Base-by-base conservation (phyloP, 2,329 filamentous ascomycete genomes). In the Apiospora aurea region DNA sequence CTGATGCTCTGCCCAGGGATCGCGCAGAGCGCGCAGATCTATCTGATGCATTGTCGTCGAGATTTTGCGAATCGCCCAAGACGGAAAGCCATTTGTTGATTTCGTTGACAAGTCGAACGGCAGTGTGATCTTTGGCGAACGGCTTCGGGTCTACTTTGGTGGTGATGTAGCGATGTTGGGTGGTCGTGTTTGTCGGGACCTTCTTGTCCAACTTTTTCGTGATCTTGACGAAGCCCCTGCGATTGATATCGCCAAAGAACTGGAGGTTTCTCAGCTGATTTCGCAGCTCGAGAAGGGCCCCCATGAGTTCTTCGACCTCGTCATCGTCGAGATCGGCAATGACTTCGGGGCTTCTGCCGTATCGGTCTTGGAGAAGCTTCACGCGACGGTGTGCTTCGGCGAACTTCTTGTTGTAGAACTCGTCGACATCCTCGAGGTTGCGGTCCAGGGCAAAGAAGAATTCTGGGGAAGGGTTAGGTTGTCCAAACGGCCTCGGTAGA, bases 201-300 rank as follows among this genome's bases (percentile, higher is more conserved):
- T 97, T 98, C 85, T 99, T 99, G 83, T 99, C 96, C 66, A 98
- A 86, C 83, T 99, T 99, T 86, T 99, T 99, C 69, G 96, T 97
- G 82, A 99, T 99, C 85, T 99, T 99, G 81, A 97, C 90, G 79
- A 99, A 99, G 1, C 96, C 96, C 75, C 94, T 89, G 70, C 95
- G 90, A 82, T 99, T 99, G 78, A 98, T 96, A 83, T 98, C 96
- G 69, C 95, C 96, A 80, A 98, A 99, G 95, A 95, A 98, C 81
- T 97, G 94, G 70, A 99, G 86, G 78, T 98, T 98, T 73, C 96
- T 90, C 76, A 98, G 84, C 80, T 97, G 94, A 70, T 92, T 92
- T 72, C 96, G 90, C 73, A 98, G 87, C 82, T 99, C 96, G 44
- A 98, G 88, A 69, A 99, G 86, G 47, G 95, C 95, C 47, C 93